Base-by-base conservation (phyloP, 306 rosid genomes). In the Cicer yamashitae region DNA sequence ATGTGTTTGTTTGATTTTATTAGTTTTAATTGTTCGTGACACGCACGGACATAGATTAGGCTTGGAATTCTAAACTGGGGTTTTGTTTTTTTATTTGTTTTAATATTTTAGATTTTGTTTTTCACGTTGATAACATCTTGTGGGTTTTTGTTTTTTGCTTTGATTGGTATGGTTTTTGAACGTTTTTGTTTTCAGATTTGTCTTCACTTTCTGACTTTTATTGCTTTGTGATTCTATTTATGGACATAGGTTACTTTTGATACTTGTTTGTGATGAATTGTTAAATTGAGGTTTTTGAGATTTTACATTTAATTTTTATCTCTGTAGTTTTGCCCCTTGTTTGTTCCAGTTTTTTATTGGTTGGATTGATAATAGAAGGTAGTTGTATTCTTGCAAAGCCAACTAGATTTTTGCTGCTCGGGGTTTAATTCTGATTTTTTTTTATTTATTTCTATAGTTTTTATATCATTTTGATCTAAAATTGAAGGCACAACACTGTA, bases 51-150 rank as follows among this genome's bases (percentile, higher is more conserved):
- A 68, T 82, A 74, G 66, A 73, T 77, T 62, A 56, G 75, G 81
- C 83, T 84, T 54, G 83, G 76, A 87, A 85, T 79, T 82, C 81
- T 81, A 81, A 67, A 73, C 76, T 82, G 79, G 90, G 89, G 37
- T 30, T 80, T 44, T 84, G 13, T 62, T 3, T 48, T 59, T 77
- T 45, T 34, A 4, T 70, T 41, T 84, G 62, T 80, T 62, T 30
- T 30, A 6, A 7, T 38, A n/a, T 59, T 67, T 62, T 15, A 2
- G 11, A 51, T 34, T 69, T 84, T 84, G 88, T 71, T 62, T 83
- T 82, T 34, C 74, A 68, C 76, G 76, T 56, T 71, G 82, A 71
- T 82, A 74, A 38, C 68, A 40, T 81, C 54, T 69, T 38, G 40
- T 79, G 80, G 12, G 13, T 52, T 79, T 64, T 80, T 82, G 83